Evolutionary conservation across 2,329 filamentous ascomycete species (phyloP), one percentile per base, ranked within the genome.

Genomic region (Fusarium coffeatum): DNA sequence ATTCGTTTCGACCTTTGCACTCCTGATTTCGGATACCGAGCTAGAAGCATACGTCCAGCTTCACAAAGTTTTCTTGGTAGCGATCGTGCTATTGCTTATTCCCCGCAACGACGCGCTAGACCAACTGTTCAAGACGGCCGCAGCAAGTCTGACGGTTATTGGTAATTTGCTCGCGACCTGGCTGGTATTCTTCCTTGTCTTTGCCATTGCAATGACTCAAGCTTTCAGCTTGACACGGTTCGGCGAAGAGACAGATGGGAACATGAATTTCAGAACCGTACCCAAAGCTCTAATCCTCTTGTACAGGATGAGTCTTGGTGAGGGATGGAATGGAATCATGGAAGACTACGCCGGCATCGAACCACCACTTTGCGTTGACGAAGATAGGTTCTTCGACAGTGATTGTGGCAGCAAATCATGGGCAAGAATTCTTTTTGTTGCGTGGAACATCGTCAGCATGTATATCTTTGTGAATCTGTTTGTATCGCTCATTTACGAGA

Each of bases 371-470:
- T 99, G 96, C 80, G 93, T 94, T 2, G 85, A 90, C 22, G 86
- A 86, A 37, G 76, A 83, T 2, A 86, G 86, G 41, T 98, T 97
- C 80, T 95, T 94, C 75, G 83, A 92, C 43, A 96, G 93, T 74
- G 97, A 99, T 80, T 99, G 96, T 76, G 96, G 96, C 62, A 97
- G 95, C 81, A 88, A 90, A 53, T 87, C 89, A 41, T 99, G 96
- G 94, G 94, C 96, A 10, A 87, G 94, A 54, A 89, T 90, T 34
- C 85, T 99, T 12, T 99, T 99, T 83, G 94, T 98, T 61, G 89
- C 92, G 7, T 99, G 96, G 96, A 99, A 99, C 83, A 95, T 99
- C 75, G 87, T 99, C 80, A 98, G 95, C 92, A 99, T 99, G 96
- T 99, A 99, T 82, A 97, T 99, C 76, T 99, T 99, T 76, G 95